phyloP scores from a whole-genome alignment of 1,139 yeast species.

The Nakaseomyces nivariensis region DNA sequence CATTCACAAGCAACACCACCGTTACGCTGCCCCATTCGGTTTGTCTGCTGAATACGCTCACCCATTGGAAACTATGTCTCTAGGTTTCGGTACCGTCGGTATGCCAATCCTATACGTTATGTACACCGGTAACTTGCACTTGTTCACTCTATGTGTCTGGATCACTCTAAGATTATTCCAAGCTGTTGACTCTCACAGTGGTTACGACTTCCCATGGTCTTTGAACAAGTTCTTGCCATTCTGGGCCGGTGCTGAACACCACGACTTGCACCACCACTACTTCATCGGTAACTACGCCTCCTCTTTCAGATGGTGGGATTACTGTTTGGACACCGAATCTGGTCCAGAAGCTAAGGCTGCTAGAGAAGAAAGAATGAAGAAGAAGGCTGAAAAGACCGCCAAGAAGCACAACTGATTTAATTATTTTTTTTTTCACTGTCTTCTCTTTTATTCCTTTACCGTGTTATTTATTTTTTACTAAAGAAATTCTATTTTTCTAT shows the following conservation, averaged over 20 bases:
- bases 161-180: slow-evolving; percentile 80
- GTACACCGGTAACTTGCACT: slow-evolving; percentile 59
- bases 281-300: slow-evolving; percentile 89
- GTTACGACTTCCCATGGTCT: slow-evolving; percentile 96
- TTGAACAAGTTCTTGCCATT: slow-evolving; percentile 81
- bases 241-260: slow-evolving; percentile 99
- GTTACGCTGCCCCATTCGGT: slow-evolving; percentile 95
- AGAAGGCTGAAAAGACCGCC: slow-evolving; percentile 38
- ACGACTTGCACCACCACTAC: slow-evolving; percentile 91
- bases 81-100: slow-evolving; percentile 93
- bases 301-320: slow-evolving; percentile 93
- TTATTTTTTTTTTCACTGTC: not conserved
- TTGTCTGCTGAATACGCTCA: slow-evolving; percentile 95
- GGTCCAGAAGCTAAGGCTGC: slow-evolving; percentile 55
- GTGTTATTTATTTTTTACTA: not conserved
- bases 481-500: not conserved
- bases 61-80: slow-evolving; percentile 80
- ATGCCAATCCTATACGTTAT: slow-evolving; percentile 68
- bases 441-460: not conserved
- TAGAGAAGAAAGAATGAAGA: slow-evolving; percentile 50
- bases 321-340: slow-evolving; percentile 69
- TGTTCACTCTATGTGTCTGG: slow-evolving; percentile 81
- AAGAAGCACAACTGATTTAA: slow-evolving; percentile 16
- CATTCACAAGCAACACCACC: slow-evolving; percentile 93
- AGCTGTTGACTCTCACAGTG: slow-evolving; percentile 95